Percentiles rank a stretch among this genome's conserved stretches.
These are phyloP conservation scores for Arthonia radiata DNA, from an alignment of 495 filamentous ascomycete genomes.

Conservation along the genomic window DNA sequence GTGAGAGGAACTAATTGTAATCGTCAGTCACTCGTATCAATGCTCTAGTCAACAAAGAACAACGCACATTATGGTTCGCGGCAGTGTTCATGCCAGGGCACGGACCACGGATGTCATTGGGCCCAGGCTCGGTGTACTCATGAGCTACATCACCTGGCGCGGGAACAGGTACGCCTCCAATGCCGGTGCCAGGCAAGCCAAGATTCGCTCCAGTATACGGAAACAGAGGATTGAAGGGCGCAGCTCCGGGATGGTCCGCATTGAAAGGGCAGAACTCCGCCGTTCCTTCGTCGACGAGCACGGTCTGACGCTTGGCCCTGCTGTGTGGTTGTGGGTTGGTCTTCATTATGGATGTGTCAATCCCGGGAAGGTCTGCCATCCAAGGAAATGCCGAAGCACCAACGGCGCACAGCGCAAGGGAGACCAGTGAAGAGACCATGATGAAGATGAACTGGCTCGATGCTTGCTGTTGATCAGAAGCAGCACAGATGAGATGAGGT, in stretches of 20 bases:
- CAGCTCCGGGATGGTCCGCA: constrained; percentile 12
- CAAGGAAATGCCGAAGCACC: constrained; percentile 16
- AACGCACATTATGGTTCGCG: no score
- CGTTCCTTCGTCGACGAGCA: constrained; percentile 4
- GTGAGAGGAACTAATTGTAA: no score
- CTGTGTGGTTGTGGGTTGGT: no score
- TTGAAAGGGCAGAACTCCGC: constrained; percentile 20
- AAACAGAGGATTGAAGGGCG: constrained; percentile 9
- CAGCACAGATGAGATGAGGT: no score
- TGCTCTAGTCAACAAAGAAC: no score
- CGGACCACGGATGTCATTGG: constrained; percentile 12
- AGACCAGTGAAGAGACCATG: no score
- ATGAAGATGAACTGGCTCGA: no score
- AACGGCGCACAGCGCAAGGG: no score
- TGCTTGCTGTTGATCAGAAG: no score
- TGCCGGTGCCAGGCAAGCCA: constrained; percentile 12
- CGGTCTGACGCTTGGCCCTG: constrained; percentile 3
- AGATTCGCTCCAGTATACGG: constrained; percentile 16
- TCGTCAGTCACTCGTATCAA: no score
- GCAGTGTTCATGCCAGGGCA: constrained; percentile 13
- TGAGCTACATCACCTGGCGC: constrained; percentile 12
- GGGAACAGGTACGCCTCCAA: constrained; percentile 16
- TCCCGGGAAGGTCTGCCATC: constrained; percentile 11
- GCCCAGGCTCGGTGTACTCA: constrained; percentile 8
- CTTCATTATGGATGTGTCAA: constrained; percentile 10